Conservation (phyloP, 192 early-diverging fungal genomes). For the Podila epigama region DNA sequence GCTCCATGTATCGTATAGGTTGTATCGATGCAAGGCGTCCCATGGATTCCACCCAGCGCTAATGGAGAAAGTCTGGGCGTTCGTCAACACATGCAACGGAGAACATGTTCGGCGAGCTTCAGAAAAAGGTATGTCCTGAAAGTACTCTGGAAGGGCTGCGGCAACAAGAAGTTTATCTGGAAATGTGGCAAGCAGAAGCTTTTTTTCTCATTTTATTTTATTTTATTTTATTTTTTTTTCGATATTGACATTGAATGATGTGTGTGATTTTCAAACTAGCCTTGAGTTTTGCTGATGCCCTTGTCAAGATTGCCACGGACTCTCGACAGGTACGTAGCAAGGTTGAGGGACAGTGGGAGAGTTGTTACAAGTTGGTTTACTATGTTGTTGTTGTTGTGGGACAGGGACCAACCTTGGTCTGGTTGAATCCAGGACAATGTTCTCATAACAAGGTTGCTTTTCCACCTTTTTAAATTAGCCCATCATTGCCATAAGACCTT, state of each 20-base stretch:
- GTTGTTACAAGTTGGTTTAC: no score
- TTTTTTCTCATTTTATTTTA: not conserved
- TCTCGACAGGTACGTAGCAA: conserved; percentile 35
- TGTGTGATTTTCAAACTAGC: conserved; percentile 32
- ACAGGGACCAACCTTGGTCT: not conserved
- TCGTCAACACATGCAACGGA: conserved; percentile 49
- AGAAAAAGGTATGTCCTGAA: conserved; percentile 45
- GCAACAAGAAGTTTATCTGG: not conserved
- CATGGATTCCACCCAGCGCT: conserved; percentile 46
- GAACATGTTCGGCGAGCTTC: conserved; percentile 43
- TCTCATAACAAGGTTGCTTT: not conserved
- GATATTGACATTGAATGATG: no score
- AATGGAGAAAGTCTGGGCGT: conserved; percentile 47
- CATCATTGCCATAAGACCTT: conserved; percentile 46
- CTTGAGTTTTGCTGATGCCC: conserved; percentile 46
- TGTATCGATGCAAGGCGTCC: conserved; percentile 47
- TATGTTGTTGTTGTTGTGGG: not conserved
- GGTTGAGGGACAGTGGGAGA: no score
- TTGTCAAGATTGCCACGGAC: conserved; percentile 44
- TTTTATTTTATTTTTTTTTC: no score
- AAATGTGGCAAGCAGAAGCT: not conserved
- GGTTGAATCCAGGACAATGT: not conserved
- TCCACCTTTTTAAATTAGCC: conserved; percentile 44
- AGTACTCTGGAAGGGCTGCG: conserved; percentile 14
- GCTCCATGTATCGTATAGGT: conserved; percentile 20